Base-by-base conservation (phyloP, 257 asterid genomes). In the Mitragyna speciosa region DNA sequence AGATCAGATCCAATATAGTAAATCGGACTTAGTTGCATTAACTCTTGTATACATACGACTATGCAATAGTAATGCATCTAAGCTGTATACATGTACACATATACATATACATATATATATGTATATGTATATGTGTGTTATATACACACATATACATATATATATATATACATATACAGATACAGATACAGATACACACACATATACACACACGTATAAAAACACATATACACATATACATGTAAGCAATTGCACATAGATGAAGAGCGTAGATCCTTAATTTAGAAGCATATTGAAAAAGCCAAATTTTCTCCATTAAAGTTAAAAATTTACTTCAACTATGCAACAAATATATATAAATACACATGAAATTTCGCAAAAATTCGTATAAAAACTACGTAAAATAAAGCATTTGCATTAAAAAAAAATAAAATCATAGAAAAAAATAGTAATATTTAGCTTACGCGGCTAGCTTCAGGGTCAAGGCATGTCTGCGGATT, bases 401-500 rank as follows among this genome's bases (percentile, higher is more conserved):
- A 11, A 28, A 5, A 64, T 12, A 28, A 64, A 64, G 15, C 67
- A 24, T 10, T 8, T 61, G 16, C 15, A 8, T 10, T n/a, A n/a
- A 14, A 30, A 61, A 24, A 61, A 61, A 24, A 9, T 3, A 7
- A 61, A 61, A 61, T 7, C 26, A 24, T 8, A 54, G 16, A 54
- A 19, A 17, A 54, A 61, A 28, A 10, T 6, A 64, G 4, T 12
- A 24, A 64, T 20, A 36, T 33, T 12, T 1, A 58, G 76, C 82
- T 75, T 89, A 93, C 98, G 39, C 92, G 71, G 86, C 97, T 94
- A 70, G 98, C 98, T 67, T 94, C 98, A 41, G 98, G 98, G 80
- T 94, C 92, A 15, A 94, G 97, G 84, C 98, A 94, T 2, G 98
- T 94, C 87, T 92, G 98, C 78, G 98, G 87, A 80, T 86, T 94